phyloP scores from a whole-genome alignment of 768 basidiomycete genomes.

The Pulveroboletus frians region DNA sequence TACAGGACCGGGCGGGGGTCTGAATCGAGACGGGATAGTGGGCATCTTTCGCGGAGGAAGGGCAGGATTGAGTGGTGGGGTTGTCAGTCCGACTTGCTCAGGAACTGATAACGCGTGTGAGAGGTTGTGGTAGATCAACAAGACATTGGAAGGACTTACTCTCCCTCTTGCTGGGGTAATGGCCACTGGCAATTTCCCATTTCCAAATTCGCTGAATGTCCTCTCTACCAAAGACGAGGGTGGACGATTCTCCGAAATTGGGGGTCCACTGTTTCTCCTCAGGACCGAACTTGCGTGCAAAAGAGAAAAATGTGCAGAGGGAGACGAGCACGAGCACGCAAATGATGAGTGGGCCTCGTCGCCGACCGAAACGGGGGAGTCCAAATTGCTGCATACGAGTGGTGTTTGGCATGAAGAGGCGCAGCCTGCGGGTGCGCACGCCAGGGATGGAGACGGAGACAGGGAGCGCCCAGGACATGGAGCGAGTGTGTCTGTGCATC shows the following conservation, averaged over 20 bases:
- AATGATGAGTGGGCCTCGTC: slow-evolving; percentile 51
- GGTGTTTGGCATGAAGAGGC: slow-evolving; percentile 57
- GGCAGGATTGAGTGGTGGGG: slow-evolving; percentile 64
- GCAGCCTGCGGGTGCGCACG: slow-evolving; percentile 48
- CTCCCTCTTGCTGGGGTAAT: slow-evolving; percentile 79
- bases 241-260: slow-evolving; percentile 56
- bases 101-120: slow-evolving; percentile 48
- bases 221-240: slow-evolving; percentile 68
- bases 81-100: slow-evolving; percentile 54
- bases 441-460: slow-evolving; percentile 59
- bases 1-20: slow-evolving; percentile 42
- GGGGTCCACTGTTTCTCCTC: slow-evolving; percentile 61
- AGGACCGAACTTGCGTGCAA: slow-evolving; percentile 57
- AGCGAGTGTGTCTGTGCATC: slow-evolving; percentile 42
- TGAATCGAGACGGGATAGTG: slow-evolving; percentile 44
- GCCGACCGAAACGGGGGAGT: slow-evolving; percentile 52
- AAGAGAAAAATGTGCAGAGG: slow-evolving; percentile 53
- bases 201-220: slow-evolving; percentile 90
- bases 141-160: slow-evolving; percentile 44
- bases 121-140: background rate
- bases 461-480: slow-evolving; percentile 53
- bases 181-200: slow-evolving; percentile 92
- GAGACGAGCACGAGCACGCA: slow-evolving; percentile 42
- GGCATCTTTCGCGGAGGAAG: slow-evolving; percentile 52
- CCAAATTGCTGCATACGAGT: slow-evolving; percentile 53